Base-by-base conservation (phyloP, 164 flowering plant species). In the Platanus orientalis region DNA sequence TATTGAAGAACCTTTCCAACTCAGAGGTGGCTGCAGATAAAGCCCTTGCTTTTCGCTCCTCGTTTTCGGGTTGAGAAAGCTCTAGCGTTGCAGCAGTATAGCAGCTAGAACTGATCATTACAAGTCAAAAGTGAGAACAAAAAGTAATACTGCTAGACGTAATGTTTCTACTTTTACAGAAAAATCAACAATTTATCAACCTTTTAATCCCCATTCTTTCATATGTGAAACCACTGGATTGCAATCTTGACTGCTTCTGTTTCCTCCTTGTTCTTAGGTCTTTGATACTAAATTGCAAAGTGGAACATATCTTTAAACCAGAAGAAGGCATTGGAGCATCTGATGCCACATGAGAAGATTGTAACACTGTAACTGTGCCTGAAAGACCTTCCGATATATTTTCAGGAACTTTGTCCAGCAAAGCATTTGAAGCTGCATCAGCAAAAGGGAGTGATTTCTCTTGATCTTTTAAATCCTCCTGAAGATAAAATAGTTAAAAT, bases 11-110 rank as follows among this genome's bases (percentile, higher is more conserved):
- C 72, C 84, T 87, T 70, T 94, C 97, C 80, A 94, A 69, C 76
- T 94, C 99, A 29, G 62, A 79, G 48, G 95, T 81, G 51, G 99
- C 99, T 30, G 93, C 96, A 73, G 87, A 85, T 69, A 94, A 79
- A 74, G 85, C 85, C 54, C 66, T 77, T 36, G 71, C 81, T 75
- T 91, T 94, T 29, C 79, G 76, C 58, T 94, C 92, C 53, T 84
- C 92, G 69, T 80, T 78, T 57, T 76, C 90, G 20, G 76, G 76
- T 76, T 89, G 87, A 60, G 90, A 84, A 66, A 78, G 77, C 74
- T 80, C 88, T 53, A 94, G 67, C 57, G 97, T 83, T 62, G 99
- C 97, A 70, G 92, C 97, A 73, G 83, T 60, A 75, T 73, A 94
- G 74, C 70, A 68, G 72, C 96, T 94, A 66, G 25, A 32, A 60